Evolutionary conservation across 2,329 filamentous ascomycete species (phyloP), one percentile per base, ranked within the genome.

Genomic region (Trichoderma sp.): DNA sequence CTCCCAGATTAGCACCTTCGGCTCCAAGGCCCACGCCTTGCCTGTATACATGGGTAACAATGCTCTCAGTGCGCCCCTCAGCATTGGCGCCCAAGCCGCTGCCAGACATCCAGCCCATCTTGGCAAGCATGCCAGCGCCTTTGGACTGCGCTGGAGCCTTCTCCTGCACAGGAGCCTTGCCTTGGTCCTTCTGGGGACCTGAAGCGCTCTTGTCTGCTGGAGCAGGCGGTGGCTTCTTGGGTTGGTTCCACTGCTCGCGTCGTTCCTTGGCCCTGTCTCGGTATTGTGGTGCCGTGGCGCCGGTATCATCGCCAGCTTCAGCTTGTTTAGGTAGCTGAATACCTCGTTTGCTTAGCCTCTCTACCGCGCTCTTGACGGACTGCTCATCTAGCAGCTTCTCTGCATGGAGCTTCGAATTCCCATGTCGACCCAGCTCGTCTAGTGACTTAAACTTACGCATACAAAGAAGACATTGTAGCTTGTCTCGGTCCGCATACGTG

Each of bases 21-120:
- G 92, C 92, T 0, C 93, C 93, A 18, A 94, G 84, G 1, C 93
- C 93, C 1, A 93, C 92, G 21, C 93, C 92, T 18, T 91, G 89
- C 24, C 89, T 87, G 81, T 94, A 94, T 9, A 91, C 88, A 71
- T 90, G 88, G 14, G 91, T 91, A 35, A 88, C 87, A 72, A 94
- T 90, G 4, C 90, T 91, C 68, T 92, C 89, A 0, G 89, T 93
- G 60, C 90, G 87, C 0, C 93, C 93, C 6, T 88, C 87, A 6
- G 90, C 91, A 63, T 89, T 87, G 0, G 89, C 91, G 2, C 93
- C 93, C 4, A 94, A 85, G 0, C 93, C 92, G 75, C 88, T 87
- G 9, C 93, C 92, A 1, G 88, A 86, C 27, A 85, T 90, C 92
- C 92, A 94, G 31, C 93, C 93, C 90, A 93, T 93, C 85, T 94